Conservation (phyloP, 768 basidiomycete genomes). For the Suillus brevipes region DNA sequence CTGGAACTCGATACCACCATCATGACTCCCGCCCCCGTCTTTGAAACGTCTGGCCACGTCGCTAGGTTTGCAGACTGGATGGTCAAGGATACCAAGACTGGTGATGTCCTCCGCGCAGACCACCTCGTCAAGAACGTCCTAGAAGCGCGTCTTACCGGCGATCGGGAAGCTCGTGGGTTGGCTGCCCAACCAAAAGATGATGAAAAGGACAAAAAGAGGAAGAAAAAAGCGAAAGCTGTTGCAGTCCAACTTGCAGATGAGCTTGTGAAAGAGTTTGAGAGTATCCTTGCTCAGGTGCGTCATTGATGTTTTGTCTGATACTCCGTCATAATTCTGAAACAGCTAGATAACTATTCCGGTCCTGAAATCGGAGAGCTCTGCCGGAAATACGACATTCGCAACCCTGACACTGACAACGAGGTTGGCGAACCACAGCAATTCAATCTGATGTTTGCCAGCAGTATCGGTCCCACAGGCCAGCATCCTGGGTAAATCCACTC, state of each 20-base stretch:
- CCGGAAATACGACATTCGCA: slow-evolving; percentile 73
- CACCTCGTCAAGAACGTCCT: slow-evolving; percentile 93
- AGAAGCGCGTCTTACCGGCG: slow-evolving; percentile 84
- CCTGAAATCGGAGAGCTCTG: slow-evolving; percentile 87
- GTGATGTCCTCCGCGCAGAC: slow-evolving; percentile 94
- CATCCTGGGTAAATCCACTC: slow-evolving; percentile 72
- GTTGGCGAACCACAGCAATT: slow-evolving; percentile 92
- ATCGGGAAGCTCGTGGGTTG: slow-evolving; percentile 83
- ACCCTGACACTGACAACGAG: slow-evolving; percentile 92
- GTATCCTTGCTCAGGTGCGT: slow-evolving; percentile 83
- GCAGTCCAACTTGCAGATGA: slow-evolving; percentile 75
- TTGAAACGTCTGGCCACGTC: slow-evolving; percentile 97
- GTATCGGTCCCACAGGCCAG: slow-evolving; percentile 96
- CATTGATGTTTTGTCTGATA: background rate
- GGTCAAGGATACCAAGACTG: slow-evolving; percentile 94
- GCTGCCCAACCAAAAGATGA: slow-evolving; percentile 71
- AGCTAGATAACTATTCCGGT: slow-evolving; percentile 85
- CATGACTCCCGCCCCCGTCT: slow-evolving; percentile 93
- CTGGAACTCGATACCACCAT: slow-evolving; percentile 97
- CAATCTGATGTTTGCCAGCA: slow-evolving; percentile 98
- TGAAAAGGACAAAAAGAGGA: slow-evolving; percentile 47
- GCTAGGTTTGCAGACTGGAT: slow-evolving; percentile 99
- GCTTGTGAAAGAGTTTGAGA: slow-evolving; percentile 75
- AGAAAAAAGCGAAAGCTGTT: slow-evolving; percentile 65
- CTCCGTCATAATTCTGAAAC: slow-evolving; percentile 1